phyloP scores from a whole-genome alignment of 129 eudicot species.

The Centella asiatica region DNA sequence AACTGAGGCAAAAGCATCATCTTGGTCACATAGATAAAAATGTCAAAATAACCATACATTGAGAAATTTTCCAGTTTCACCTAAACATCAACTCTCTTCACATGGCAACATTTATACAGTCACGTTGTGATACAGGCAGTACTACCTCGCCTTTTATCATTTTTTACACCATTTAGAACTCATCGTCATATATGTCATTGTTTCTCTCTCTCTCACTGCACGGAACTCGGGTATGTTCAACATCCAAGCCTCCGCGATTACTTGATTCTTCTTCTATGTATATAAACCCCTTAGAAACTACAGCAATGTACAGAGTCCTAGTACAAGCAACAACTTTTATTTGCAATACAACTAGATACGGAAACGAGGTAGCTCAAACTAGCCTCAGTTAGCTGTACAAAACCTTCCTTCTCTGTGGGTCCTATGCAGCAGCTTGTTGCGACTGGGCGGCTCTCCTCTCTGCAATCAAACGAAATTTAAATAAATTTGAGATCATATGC shows the following conservation, averaged over 20 bases:
- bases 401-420: constrained; percentile 33
- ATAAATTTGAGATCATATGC: no score
- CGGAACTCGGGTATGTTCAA: constrained; percentile 20
- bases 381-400: constrained; percentile 98
- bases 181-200: no score
- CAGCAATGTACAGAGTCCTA: constrained; percentile 79
- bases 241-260: constrained; percentile 40
- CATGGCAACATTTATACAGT: no score
- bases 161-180: no score
- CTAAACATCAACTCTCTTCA: no score
- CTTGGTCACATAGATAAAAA: no score
- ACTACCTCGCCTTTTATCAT: no score
- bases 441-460: constrained; percentile 79
- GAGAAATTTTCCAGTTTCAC: no score
- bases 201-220: no score
- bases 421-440: constrained; percentile 53
- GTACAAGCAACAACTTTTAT: constrained; percentile 67
- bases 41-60: no score
- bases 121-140: no score
- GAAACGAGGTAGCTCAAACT: constrained; percentile 63
- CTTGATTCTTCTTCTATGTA: constrained; percentile 36
- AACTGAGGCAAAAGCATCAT: no score
- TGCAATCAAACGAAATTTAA: constrained; percentile 21
- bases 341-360: constrained; percentile 26
- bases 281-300: constrained; percentile 62